Conservation (phyloP, 169 alveolate species). For the Eimeria tenella region DNA sequence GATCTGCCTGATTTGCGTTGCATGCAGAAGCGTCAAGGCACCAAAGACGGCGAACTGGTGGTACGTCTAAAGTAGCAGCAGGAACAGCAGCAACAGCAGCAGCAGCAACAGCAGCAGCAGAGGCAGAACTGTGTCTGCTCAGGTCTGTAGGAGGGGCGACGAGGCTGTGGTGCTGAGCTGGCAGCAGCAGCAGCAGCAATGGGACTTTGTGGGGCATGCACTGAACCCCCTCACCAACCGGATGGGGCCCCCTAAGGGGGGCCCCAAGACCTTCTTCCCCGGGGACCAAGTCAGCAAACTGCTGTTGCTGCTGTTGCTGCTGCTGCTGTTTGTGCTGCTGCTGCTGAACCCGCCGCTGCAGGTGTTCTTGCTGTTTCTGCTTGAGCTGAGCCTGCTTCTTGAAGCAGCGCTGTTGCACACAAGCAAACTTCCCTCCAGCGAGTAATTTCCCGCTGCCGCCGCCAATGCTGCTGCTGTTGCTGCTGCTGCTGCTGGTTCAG, state of each 20-base stretch:
- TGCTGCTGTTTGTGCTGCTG: conserved; percentile 30
- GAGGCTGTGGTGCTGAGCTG: conserved; percentile 2
- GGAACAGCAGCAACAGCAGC: conserved; percentile 20
- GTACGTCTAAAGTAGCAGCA: not conserved
- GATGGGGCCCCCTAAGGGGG: not conserved
- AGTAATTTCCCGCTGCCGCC: not conserved
- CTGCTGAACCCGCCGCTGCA: not conserved
- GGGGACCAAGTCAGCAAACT: conserved; percentile 2
- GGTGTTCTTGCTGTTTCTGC: not conserved
- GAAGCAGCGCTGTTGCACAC: not conserved
- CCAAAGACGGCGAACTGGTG: conserved; percentile 24
- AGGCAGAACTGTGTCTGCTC: not conserved
- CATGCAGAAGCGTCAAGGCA: conserved; percentile 17
- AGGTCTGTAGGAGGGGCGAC: conserved; percentile 34
- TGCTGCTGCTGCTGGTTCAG: conserved; percentile 82
- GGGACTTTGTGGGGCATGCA: conserved; percentile 13
- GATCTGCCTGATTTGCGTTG: not conserved
- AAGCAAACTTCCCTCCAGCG: not conserved
- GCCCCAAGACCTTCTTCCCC: not conserved
- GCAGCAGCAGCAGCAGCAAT: conserved; percentile 67
- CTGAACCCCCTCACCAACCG: not conserved
- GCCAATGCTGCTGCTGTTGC: conserved; percentile 36
- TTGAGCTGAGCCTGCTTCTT: not conserved
- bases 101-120: conserved; percentile 1
- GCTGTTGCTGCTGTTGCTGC: conserved; percentile 32